phyloP scores from a whole-genome alignment of 2,329 filamentous ascomycete species.

The Monosporascus sp. region DNA sequence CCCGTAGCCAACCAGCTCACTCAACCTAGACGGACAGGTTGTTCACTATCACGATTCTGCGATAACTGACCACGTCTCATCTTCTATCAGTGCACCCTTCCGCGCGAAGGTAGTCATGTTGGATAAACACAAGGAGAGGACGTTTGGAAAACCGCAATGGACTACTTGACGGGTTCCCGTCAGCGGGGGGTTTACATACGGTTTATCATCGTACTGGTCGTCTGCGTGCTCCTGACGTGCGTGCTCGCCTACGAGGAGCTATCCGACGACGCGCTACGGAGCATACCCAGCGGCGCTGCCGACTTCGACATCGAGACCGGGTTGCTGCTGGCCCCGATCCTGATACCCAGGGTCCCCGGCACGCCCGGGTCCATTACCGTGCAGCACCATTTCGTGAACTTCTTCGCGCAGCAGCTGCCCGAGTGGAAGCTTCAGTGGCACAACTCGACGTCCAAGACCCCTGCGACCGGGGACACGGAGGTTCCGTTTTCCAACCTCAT shows the following conservation, averaged over 20 bases:
- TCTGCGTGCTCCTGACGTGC: slow-evolving; percentile 13
- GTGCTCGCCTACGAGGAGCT: slow-evolving; percentile 45
- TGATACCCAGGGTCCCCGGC: slow-evolving; percentile 83
- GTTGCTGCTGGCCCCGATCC: slow-evolving; percentile 74
- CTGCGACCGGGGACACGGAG: slow-evolving; percentile 61
- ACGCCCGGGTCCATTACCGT: slow-evolving; percentile 68
- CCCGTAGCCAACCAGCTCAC: background rate
- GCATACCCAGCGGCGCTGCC: slow-evolving; percentile 63
- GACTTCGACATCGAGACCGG: slow-evolving; percentile 78
- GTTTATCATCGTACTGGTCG: background rate
- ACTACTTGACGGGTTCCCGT: background rate
- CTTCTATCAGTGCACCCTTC: too few species aligned
- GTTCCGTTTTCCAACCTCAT: slow-evolving; percentile 86
- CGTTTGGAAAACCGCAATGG: background rate
- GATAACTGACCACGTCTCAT: background rate
- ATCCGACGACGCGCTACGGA: slow-evolving; percentile 67
- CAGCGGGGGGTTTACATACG: background rate
- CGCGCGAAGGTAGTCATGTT: too few species aligned
- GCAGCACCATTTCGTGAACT: slow-evolving; percentile 76
- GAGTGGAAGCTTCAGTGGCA: slow-evolving; percentile 78
- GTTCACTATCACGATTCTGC: background rate
- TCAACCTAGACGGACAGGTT: background rate
- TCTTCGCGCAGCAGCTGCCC: slow-evolving; percentile 70
- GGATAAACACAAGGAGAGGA: too few species aligned
- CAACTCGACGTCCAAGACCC: slow-evolving; percentile 83